Percentiles rank a stretch among this genome's conserved stretches.
These are phyloP conservation scores for Nicotiana knightiana DNA, from an alignment of 257 asterid species.

Conservation along the genomic window DNA sequence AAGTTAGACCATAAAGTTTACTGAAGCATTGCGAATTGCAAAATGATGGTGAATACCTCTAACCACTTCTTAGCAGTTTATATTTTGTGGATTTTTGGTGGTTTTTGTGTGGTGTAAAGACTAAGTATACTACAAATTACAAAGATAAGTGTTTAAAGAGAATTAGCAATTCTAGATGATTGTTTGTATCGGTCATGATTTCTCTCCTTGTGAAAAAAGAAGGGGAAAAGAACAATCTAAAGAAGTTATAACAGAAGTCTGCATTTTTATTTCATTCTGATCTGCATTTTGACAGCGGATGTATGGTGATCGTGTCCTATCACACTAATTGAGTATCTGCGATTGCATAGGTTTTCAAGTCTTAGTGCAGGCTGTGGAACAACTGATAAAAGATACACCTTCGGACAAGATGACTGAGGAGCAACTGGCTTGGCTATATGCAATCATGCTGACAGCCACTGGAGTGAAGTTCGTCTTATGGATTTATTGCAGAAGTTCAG, in stretches of 20 bases:
- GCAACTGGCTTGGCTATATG: constrained; percentile 48
- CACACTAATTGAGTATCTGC: background rate
- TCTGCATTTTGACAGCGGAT: background rate
- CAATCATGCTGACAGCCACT: constrained; percentile 57
- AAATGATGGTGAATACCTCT: background rate
- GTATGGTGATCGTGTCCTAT: background rate
- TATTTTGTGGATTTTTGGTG: too few species aligned
- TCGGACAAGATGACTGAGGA: constrained; percentile 29
- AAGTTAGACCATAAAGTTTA: background rate
- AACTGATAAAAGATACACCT: constrained; percentile 29
- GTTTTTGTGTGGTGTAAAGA: too few species aligned
- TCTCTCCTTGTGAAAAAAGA: background rate
- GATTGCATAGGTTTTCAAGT: constrained; percentile 46
- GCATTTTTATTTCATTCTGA: background rate
- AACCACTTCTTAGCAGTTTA: too few species aligned
- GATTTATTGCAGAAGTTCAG: constrained; percentile 53
- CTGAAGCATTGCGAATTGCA: background rate
- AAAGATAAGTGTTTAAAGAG: too few species aligned
- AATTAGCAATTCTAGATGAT: too few species aligned
- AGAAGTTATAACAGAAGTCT: background rate
- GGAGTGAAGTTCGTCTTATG: constrained; percentile 48
- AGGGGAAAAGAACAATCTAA: background rate
- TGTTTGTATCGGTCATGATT: too few species aligned
- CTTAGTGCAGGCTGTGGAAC: constrained; percentile 40
- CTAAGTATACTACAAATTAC: too few species aligned